Percentiles rank a stretch among this genome's conserved stretches.
These are phyloP conservation scores for Ophiorrhiza pumila DNA, from an alignment of 257 asterid species.

Conservation along the genomic window DNA sequence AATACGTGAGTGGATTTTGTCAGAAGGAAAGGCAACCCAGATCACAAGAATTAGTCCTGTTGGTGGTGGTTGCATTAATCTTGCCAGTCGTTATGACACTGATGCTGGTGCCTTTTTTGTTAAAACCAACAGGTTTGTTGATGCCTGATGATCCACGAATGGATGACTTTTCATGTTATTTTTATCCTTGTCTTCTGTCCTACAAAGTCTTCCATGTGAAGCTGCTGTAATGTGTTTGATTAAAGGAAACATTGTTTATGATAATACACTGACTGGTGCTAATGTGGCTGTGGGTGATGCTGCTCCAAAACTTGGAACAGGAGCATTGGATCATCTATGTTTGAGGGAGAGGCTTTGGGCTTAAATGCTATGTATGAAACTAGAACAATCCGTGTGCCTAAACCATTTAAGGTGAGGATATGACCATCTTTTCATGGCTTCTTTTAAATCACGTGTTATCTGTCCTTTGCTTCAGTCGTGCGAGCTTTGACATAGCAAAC, in stretches of 20 bases:
- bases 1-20: constrained; percentile 75
- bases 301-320: constrained; percentile 34
- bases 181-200: background rate
- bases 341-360: constrained; percentile 94
- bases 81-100: constrained; percentile 74
- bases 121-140: constrained; percentile 69
- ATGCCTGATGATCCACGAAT: background rate
- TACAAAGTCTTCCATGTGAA: constrained; percentile 1
- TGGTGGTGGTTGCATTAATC: constrained; percentile 94
- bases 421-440: background rate
- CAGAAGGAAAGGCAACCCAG: constrained; percentile 86
- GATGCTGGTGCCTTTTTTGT: constrained; percentile 87
- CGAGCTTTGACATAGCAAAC: background rate
- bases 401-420: constrained; percentile 66
- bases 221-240: background rate
- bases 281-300: background rate
- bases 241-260: background rate
- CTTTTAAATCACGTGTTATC: background rate
- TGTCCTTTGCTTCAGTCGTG: background rate
- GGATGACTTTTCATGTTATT: background rate
- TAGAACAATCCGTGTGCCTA: constrained; percentile 73
- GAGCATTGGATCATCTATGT: constrained; percentile 82
- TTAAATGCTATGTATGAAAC: constrained; percentile 87
- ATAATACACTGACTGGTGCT: background rate
- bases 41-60: constrained; percentile 69